Conservation (phyloP, 805 yeast species). For the Schizosaccharomyces japonicus region DNA sequence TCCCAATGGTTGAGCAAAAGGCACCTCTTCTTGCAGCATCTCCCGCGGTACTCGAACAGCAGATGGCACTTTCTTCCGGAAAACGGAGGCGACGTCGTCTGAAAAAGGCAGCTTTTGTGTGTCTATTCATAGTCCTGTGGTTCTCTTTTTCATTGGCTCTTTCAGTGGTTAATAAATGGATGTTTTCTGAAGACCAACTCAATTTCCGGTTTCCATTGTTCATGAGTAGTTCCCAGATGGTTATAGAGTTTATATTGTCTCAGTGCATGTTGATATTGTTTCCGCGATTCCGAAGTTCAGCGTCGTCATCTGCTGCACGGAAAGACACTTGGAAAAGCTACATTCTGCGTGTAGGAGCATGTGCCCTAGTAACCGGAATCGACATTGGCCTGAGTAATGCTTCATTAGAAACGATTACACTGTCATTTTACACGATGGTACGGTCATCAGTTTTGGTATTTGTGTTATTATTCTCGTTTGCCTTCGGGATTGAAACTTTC, state of each 20-base stretch:
- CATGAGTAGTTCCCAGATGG: constrained; percentile 50
- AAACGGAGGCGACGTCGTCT: too few relatives aligned
- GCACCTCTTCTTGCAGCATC: too few relatives aligned
- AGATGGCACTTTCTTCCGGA: too few relatives aligned
- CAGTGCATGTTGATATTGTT: constrained; percentile 21
- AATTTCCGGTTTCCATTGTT: constrained; percentile 65
- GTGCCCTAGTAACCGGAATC: constrained; percentile 70
- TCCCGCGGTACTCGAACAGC: too few relatives aligned
- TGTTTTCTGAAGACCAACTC: constrained; percentile 59
- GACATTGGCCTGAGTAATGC: constrained; percentile 86
- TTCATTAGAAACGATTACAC: constrained; percentile 52
- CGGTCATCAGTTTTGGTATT: constrained; percentile 73
- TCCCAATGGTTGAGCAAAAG: too few relatives aligned
- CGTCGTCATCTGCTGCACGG: too few relatives aligned
- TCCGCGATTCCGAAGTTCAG: constrained; percentile 31
- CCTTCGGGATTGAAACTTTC: constrained; percentile 55
- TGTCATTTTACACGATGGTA: constrained; percentile 57
- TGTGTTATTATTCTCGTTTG: constrained; percentile 67
- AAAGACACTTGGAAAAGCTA: constrained; percentile 8
- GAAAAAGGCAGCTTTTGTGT: too few relatives aligned
- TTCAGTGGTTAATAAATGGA: constrained; percentile 70
- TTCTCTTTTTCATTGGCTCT: constrained; percentile 18
- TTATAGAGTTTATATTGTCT: constrained; percentile 36
- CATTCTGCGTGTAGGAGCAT: constrained; percentile 38
- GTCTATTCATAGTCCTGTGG: constrained; percentile 13